Evolutionary conservation across 2,329 filamentous ascomycete genomes (phyloP).

Genomic region (Emydomyces testavorans): DNA sequence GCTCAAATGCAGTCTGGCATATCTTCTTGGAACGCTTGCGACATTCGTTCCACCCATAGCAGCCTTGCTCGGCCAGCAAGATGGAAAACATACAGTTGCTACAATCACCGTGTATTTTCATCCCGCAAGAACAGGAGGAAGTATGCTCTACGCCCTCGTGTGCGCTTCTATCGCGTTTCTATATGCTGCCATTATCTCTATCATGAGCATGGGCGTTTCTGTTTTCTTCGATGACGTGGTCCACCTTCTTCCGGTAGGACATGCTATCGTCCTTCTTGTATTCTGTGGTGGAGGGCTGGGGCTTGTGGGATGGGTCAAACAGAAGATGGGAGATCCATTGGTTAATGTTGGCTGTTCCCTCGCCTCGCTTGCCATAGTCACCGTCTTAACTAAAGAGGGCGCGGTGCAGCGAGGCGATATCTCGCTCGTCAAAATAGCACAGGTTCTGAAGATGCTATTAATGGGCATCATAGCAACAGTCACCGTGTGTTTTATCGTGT

Average conservation of each 20-base stretch:
- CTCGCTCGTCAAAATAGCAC: slow-evolving; percentile 66
- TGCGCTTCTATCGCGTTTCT: slow-evolving; percentile 66
- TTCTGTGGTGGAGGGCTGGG: slow-evolving; percentile 81
- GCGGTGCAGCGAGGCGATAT: slow-evolving; percentile 73
- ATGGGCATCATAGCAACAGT: slow-evolving; percentile 63
- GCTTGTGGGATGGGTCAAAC: slow-evolving; percentile 79
- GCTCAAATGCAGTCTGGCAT: slow-evolving; percentile 83
- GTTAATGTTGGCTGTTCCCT: slow-evolving; percentile 79
- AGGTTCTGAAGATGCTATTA: slow-evolving; percentile 73
- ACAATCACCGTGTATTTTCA: slow-evolving; percentile 94
- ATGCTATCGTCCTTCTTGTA: slow-evolving; percentile 65
- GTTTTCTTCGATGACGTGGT: slow-evolving; percentile 61
- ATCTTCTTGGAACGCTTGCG: slow-evolving; percentile 71
- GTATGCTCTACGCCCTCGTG: slow-evolving; percentile 75
- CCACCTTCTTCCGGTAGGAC: slow-evolving; percentile 57
- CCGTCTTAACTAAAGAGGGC: slow-evolving; percentile 81
- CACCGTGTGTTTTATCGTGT: slow-evolving; percentile 64
- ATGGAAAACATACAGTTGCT: slow-evolving; percentile 87
- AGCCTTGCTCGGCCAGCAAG: slow-evolving; percentile 63
- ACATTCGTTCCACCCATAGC: slow-evolving; percentile 70
- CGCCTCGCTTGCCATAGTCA: slow-evolving; percentile 78
- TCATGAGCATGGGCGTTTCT: slow-evolving; percentile 80
- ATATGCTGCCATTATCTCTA: slow-evolving; percentile 64
- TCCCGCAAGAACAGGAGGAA: slow-evolving; percentile 71
- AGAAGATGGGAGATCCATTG: slow-evolving; percentile 62